Conservation (phyloP, 2,329 filamentous ascomycete genomes). For the Penicillium sclerotigenum region DNA sequence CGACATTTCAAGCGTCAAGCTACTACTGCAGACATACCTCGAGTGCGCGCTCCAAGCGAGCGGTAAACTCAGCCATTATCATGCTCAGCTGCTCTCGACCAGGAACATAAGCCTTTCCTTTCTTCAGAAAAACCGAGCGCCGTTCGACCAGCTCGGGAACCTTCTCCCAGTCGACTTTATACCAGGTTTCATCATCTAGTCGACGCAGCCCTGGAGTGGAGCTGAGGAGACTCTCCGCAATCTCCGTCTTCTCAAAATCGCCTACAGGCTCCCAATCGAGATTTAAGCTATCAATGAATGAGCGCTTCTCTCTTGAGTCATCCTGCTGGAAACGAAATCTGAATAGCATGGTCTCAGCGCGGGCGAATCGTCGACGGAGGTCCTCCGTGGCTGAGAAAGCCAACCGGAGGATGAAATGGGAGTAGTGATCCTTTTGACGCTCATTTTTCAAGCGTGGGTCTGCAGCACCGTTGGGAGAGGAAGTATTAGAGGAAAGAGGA, state of each 20-base stretch:
- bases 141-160: slow-evolving; percentile 87
- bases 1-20: slow-evolving; percentile 5
- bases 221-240: slow-evolving; percentile 61
- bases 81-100: slow-evolving; percentile 82
- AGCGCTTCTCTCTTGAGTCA: slow-evolving; percentile 66
- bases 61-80: slow-evolving; percentile 82
- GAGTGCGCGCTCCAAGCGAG: slow-evolving; percentile 73
- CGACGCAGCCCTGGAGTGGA: slow-evolving; percentile 50
- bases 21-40: slow-evolving; percentile 57
- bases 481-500: slow-evolving; percentile 72
- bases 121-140: slow-evolving; percentile 70
- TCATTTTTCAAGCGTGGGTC: slow-evolving; percentile 61
- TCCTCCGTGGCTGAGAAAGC: slow-evolving; percentile 93
- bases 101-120: slow-evolving; percentile 87
- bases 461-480: slow-evolving; percentile 51
- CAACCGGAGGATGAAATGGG: slow-evolving; percentile 91
- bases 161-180: slow-evolving; percentile 93
- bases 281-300: slow-evolving; percentile 72
- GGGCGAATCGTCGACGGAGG: slow-evolving; percentile 76
- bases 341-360: slow-evolving; percentile 88
- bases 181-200: slow-evolving; percentile 79
- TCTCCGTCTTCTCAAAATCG: slow-evolving; percentile 72
- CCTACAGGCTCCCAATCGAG: slow-evolving; percentile 81
- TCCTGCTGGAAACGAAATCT: slow-evolving; percentile 76
- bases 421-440: slow-evolving; percentile 93